A percentile compares a stretch with the other conserved stretches of the same genome.
These are phyloP conservation scores for Sugiyamaella castrensis DNA, from an alignment of 1,139 yeast genomes.

Conservation along the genomic window DNA sequence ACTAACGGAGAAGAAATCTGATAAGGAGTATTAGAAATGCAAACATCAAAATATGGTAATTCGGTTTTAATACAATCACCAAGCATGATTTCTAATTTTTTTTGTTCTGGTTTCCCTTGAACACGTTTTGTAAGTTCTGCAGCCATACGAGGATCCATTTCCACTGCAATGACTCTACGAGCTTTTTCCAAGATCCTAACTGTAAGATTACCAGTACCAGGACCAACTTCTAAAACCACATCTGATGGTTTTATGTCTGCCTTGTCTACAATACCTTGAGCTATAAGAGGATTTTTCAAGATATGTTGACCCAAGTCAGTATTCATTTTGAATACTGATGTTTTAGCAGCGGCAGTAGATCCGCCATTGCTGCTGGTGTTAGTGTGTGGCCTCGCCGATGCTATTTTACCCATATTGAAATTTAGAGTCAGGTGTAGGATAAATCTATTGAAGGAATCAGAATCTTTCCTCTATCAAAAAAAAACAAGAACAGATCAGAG, in stretches of 20 bases:
- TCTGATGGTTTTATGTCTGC: constrained; percentile 93
- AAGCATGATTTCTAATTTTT: constrained; percentile 81
- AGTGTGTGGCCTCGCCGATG: constrained; percentile 15
- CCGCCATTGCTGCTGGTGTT: constrained; percentile 16
- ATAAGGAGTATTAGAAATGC: constrained; percentile 96
- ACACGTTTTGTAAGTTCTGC: constrained; percentile 97
- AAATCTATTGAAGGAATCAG: background rate
- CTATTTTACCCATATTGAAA: constrained; percentile 26
- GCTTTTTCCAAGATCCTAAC: constrained; percentile 92
- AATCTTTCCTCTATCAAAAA: no score
- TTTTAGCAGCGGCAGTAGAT: constrained; percentile 30
- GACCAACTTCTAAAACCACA: constrained; percentile 93
- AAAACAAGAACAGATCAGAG: no score
- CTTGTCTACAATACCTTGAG: constrained; percentile 97
- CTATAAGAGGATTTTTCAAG: constrained; percentile 90
- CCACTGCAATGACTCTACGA: constrained; percentile 87
- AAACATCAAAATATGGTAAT: constrained; percentile 89
- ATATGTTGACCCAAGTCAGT: constrained; percentile 97
- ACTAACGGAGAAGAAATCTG: constrained; percentile 97
- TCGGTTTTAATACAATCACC: constrained; percentile 98
- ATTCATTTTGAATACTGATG: constrained; percentile 88
- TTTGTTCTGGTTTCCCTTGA: constrained; percentile 91
- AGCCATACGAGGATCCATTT: constrained; percentile 99
- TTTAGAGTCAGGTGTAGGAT: background rate
- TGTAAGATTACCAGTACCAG: constrained; percentile 98